phyloP scores from a whole-genome alignment of 2,329 filamentous ascomycete genomes.

The Aspergillus felis region DNA sequence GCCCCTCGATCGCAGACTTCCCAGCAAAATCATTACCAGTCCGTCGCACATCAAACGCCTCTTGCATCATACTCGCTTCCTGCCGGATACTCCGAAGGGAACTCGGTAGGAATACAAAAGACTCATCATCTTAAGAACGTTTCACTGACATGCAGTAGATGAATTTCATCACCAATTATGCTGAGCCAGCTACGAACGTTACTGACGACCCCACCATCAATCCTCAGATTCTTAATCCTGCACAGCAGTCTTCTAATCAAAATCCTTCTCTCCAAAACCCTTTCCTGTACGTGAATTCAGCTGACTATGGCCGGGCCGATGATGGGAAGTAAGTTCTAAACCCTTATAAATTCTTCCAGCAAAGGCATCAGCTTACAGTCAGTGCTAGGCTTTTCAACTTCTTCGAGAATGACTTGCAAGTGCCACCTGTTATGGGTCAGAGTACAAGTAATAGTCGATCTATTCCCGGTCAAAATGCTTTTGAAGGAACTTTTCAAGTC shows the following conservation, averaged over 20 bases:
- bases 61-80: conserved; percentile 26
- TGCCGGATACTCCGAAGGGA: conserved; percentile 21
- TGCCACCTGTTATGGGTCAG: not conserved
- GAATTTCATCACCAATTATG: conserved; percentile 29
- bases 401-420: conserved; percentile 3
- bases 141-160: conserved; percentile 19
- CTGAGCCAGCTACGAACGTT: conserved; percentile 17
- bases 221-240: conserved; percentile 34
- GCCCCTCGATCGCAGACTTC: conserved; percentile 20
- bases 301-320: conserved; percentile 23
- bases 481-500: not conserved
- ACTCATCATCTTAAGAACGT: not conserved
- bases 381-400: not conserved
- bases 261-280: conserved; percentile 22
- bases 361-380: not conserved
- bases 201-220: conserved; percentile 37
- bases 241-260: conserved; percentile 22
- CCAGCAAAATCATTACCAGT: conserved; percentile 17
- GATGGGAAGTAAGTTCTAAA: conserved; percentile 24
- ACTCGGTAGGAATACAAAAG: conserved; percentile 16
- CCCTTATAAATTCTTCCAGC: not conserved
- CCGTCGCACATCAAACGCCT: conserved; percentile 15
- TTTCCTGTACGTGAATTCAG: conserved; percentile 25
- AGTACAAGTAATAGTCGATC: not conserved
- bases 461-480: not conserved